Percentiles rank a stretch among this genome's conserved stretches.
Evolutionary conservation across 768 basidiomycete species (phyloP).

Genomic region (Gautieria morchelliformis): DNA sequence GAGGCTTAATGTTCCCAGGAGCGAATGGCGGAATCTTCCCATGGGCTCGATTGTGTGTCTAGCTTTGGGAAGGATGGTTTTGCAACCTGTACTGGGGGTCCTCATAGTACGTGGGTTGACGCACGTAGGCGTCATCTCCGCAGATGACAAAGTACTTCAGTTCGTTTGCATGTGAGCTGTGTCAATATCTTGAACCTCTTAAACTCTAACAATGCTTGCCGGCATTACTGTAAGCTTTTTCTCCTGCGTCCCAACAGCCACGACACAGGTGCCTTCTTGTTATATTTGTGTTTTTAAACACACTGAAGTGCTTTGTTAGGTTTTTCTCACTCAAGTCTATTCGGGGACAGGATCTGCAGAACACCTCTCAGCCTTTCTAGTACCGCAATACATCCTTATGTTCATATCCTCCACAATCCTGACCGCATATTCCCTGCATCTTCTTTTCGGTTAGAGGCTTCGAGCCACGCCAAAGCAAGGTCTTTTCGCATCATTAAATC

Average conservation of each 20-base stretch:
- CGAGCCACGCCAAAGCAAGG: too few species aligned
- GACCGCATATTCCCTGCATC: constrained; percentile 27
- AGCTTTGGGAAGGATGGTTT: constrained; percentile 43
- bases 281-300: not conserved
- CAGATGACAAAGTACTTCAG: constrained; percentile 46
- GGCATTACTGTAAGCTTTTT: constrained; percentile 32
- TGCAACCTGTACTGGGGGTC: constrained; percentile 55
- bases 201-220: not conserved
- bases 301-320: constrained; percentile 23
- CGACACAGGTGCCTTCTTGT: constrained; percentile 36
- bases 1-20: constrained; percentile 39
- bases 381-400: constrained; percentile 43
- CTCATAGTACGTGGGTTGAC: constrained; percentile 45
- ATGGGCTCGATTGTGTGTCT: constrained; percentile 44
- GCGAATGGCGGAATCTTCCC: constrained; percentile 34
- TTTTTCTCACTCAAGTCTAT: constrained; percentile 55
- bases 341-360: constrained; percentile 57
- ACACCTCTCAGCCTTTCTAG: constrained; percentile 50
- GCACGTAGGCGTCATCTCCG: constrained; percentile 33
- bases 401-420: constrained; percentile 28
- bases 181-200: not conserved
- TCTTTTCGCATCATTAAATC: too few species aligned
- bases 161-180: constrained; percentile 58
- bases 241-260: constrained; percentile 52
- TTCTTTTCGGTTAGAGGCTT: constrained; percentile 21